These are phyloP conservation scores for Naganishia vishniacii DNA, from an alignment of 768 basidiomycete species.

Conservation along the genomic window DNA sequence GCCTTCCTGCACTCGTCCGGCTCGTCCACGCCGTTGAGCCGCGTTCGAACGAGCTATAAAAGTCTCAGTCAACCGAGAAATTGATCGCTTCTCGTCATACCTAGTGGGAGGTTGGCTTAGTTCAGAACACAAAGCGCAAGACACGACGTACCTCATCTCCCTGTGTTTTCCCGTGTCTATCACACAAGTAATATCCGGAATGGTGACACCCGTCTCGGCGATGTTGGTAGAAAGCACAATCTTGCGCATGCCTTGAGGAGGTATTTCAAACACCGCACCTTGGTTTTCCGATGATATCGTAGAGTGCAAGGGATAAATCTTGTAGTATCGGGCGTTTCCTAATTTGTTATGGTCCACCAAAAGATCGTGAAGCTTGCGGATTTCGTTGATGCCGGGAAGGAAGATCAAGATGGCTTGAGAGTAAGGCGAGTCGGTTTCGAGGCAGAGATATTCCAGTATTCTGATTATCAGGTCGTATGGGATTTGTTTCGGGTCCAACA, in stretches of 20 bases:
- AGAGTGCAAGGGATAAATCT: constrained; percentile 81
- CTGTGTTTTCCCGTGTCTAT: constrained; percentile 90
- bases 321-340: constrained; percentile 61
- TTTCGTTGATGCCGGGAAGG: constrained; percentile 91
- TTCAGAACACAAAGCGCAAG: background rate
- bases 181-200: constrained; percentile 94
- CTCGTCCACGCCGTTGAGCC: constrained; percentile 71
- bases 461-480: constrained; percentile 84
- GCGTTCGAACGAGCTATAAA: constrained; percentile 90
- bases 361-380: constrained; percentile 76
- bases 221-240: constrained; percentile 94
- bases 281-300: constrained; percentile 88
- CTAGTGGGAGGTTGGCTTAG: constrained; percentile 36
- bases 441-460: constrained; percentile 76
- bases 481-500: constrained; percentile 79
- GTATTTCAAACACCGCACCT: constrained; percentile 80
- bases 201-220: constrained; percentile 95
- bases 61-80: constrained; percentile 83
- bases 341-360: constrained; percentile 70
- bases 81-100: constrained; percentile 94
- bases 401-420: constrained; percentile 83
- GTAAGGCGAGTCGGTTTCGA: constrained; percentile 56
- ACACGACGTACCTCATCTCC: constrained; percentile 64
- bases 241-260: constrained; percentile 72
- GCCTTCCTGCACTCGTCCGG: constrained; percentile 82